A percentile compares a stretch with the other conserved stretches of the same genome.
These are phyloP conservation scores for Paxillus rubicundulus DNA, from an alignment of 768 basidiomycete genomes.

Conservation along the genomic window DNA sequence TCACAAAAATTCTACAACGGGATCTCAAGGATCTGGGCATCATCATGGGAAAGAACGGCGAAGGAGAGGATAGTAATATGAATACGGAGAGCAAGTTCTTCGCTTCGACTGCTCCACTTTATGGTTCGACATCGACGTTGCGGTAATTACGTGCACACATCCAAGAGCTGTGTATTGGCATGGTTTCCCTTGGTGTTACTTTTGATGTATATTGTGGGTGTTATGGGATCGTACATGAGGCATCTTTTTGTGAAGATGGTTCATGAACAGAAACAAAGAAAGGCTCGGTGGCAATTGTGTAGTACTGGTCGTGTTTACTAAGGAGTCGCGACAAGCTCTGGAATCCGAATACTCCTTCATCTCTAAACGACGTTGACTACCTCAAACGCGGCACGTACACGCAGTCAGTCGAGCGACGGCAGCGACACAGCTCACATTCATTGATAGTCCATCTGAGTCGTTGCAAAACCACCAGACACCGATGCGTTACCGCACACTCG, in stretches of 20 bases:
- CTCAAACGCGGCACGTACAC: slow-evolving; percentile 3
- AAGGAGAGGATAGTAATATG: slow-evolving; percentile 31
- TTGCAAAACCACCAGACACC: slow-evolving; percentile 6
- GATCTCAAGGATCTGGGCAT: slow-evolving; percentile 64
- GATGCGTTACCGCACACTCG: slow-evolving; percentile 88
- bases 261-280: slow-evolving; percentile 3
- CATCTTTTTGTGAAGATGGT: background rate
- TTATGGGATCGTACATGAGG: background rate
- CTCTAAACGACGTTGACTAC: slow-evolving; percentile 6
- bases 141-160: slow-evolving; percentile 10
- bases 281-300: slow-evolving; percentile 15
- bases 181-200: slow-evolving; percentile 1
- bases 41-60: slow-evolving; percentile 50
- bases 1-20: slow-evolving; percentile 70
- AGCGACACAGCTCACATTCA: background rate
- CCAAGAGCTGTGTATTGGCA: background rate
- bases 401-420: slow-evolving; percentile 3
- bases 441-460: background rate
- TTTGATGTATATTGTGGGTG: slow-evolving; percentile 6
- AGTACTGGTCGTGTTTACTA: background rate
- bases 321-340: background rate
- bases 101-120: slow-evolving; percentile 18
- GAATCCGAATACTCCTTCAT: slow-evolving; percentile 4
- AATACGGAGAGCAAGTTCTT: slow-evolving; percentile 16
- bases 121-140: slow-evolving; percentile 25